Evolutionary conservation across 176 grass and related monocot species (phyloP), one percentile per base, ranked within the genome.

Genomic region (Chrysopogon serrulatus): DNA sequence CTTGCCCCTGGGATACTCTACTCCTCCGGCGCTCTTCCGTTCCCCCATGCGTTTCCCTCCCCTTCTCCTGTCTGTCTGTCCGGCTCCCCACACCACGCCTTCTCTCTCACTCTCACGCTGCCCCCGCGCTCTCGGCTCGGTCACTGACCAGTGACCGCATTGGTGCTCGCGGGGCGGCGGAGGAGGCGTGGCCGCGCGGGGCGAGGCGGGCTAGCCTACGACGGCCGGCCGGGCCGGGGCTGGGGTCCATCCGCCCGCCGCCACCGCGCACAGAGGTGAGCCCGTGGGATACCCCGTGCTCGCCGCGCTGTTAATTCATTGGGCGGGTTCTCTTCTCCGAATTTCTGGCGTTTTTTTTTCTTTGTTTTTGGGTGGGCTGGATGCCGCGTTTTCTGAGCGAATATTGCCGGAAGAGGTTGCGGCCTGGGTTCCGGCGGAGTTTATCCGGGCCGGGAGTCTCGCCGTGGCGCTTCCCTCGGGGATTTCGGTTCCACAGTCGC

Each of bases 1-100:
- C 56, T 71, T 15, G 18, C 42, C 60, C 75, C 37, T 88, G 40
- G 81, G 80, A 84, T 88, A 80, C 89, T 77, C 48, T 88, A 80
- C 89, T 77, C 48, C 26, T 28, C 72, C 83, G 3, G 9, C 43
- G 4, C 47, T 9, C 8, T 10, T 21, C 26, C 62, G 21, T 40
- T 21, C 44, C 18, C 6, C 3, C 12, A 26, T 6, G 49, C 75
- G 33, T 57, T 51, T 75, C 37, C 17, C n/a, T 67, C 59, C 80
- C 8, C 21, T 14, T 59, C 68, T 32, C 31, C 60, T 16, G 10
- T 37, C 48, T 12, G 43, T 71, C 62, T 19, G 64, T 31, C 62
- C 64, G 10, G 23, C 79, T 78, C 35, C 27, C 32, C 64, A 71
- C 86, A 39, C 71, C 70, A 34, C 42, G 2, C 40, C 33, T 18